phyloP scores from a whole-genome alignment of 495 filamentous ascomycete genomes.

The Zalerion maritima region DNA sequence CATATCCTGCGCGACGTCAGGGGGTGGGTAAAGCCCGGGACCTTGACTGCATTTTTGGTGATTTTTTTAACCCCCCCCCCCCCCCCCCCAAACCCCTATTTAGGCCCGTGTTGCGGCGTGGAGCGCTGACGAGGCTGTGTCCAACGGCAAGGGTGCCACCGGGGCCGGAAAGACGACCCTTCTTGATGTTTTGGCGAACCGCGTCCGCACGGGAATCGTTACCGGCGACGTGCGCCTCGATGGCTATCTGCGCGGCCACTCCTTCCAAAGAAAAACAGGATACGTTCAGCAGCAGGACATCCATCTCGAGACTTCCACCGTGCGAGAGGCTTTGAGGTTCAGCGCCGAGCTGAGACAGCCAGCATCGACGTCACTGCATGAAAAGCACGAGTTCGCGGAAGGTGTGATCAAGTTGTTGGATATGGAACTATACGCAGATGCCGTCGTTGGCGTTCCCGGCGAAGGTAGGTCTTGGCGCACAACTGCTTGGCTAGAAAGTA shows the following conservation, averaged over 20 bases:
- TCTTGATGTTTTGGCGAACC: conserved; percentile 61
- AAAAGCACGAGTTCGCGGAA: conserved; percentile 75
- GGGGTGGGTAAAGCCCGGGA: conserved; percentile 67
- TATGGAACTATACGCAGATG: conserved; percentile 68
- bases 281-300: conserved; percentile 84
- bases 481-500: too few species aligned
- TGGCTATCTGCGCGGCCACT: conserved; percentile 46
- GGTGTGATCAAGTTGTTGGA: conserved; percentile 77
- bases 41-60: conserved; percentile 58
- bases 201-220: conserved; percentile 58
- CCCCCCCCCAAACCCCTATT: too few species aligned
- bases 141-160: conserved; percentile 59
- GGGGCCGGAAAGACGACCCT: conserved; percentile 76
- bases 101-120: too few species aligned
- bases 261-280: conserved; percentile 71
- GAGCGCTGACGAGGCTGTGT: conserved; percentile 53
- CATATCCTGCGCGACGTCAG: conserved; percentile 57
- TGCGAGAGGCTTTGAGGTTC: conserved; percentile 73
- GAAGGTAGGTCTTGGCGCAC: conserved; percentile 40
- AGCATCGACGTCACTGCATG: conserved; percentile 41
- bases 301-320: conserved; percentile 67
- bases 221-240: conserved; percentile 66
- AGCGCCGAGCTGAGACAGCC: conserved; percentile 70
- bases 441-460: conserved; percentile 66
- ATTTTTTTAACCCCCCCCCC: too few species aligned